These are phyloP conservation scores for Hemisphaericaspora xylofermentans DNA, from an alignment of 1,139 yeast species.

Conservation along the genomic window DNA sequence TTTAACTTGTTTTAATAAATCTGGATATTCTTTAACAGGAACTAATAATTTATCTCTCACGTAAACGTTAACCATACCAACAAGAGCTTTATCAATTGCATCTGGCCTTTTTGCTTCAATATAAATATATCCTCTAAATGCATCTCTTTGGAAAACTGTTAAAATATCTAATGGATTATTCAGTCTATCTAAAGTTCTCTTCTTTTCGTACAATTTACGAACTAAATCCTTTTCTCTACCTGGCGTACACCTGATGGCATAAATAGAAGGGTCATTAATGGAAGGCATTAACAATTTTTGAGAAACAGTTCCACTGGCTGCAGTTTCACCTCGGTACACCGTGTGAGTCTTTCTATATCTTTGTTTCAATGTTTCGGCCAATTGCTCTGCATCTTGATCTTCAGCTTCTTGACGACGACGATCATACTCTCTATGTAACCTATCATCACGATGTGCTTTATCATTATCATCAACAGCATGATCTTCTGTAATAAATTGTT, in stretches of 20 bases:
- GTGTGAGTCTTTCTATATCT: constrained; percentile 87
- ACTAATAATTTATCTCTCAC: constrained; percentile 73
- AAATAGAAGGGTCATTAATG: constrained; percentile 92
- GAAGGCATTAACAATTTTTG: constrained; percentile 93
- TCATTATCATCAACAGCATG: constrained; percentile 48
- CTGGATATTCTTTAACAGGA: constrained; percentile 95
- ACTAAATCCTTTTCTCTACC: constrained; percentile 94
- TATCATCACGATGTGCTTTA: constrained; percentile 54
- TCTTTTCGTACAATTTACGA: constrained; percentile 77
- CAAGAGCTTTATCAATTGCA: constrained; percentile 84
- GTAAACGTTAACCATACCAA: constrained; percentile 86
- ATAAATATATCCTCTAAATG: constrained; percentile 86
- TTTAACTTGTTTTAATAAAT: constrained; percentile 84
- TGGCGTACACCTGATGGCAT: constrained; percentile 92
- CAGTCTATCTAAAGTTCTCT: constrained; percentile 64
- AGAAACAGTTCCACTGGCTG: constrained; percentile 76
- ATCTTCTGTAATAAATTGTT: constrained; percentile 79
- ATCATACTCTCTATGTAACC: constrained; percentile 89
- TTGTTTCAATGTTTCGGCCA: constrained; percentile 91
- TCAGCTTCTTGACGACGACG: constrained; percentile 85
- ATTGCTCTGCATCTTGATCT: constrained; percentile 91
- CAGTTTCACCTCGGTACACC: constrained; percentile 82
- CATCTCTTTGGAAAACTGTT: constrained; percentile 95
- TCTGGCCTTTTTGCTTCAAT: constrained; percentile 93
- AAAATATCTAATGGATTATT: constrained; percentile 66